Percentiles rank a stretch among this genome's conserved stretches.
Conservation (phyloP, 371 early-diverging fungal species). For the Umbelopsis sp. region DNA sequence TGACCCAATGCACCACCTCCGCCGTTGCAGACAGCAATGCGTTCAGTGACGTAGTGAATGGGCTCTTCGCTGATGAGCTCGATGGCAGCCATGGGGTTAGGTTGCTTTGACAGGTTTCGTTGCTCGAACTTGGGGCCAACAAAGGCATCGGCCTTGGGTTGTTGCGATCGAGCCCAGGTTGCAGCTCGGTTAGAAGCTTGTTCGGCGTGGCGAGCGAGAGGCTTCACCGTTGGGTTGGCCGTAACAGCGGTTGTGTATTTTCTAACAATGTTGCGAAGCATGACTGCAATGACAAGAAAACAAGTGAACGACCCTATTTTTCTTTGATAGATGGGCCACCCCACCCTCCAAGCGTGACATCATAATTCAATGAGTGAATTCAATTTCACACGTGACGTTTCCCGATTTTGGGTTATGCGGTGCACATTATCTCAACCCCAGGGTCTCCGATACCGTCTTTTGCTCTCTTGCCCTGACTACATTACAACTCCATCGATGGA, state of each 20-base stretch:
- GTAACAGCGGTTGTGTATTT: slow-evolving; percentile 36
- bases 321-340: neutral
- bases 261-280: slow-evolving; percentile 12
- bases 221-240: slow-evolving; percentile 41
- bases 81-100: slow-evolving; percentile 89
- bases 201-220: slow-evolving; percentile 37
- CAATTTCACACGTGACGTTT: no score
- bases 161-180: slow-evolving; percentile 82
- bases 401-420: no score
- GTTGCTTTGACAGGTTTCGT: slow-evolving; percentile 85
- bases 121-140: slow-evolving; percentile 91
- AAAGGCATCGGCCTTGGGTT: slow-evolving; percentile 71
- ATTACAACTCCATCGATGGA: neutral
- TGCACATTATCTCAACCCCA: no score
- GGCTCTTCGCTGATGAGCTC: slow-evolving; percentile 92
- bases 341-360: no score
- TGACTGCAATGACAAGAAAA: neutral
- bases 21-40: slow-evolving; percentile 88
- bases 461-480: neutral
- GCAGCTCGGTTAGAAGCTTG: slow-evolving; percentile 79
- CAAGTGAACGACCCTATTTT: neutral
- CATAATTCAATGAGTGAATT: no score
- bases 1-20: slow-evolving; percentile 94
- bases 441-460: no score
- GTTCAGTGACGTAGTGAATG: slow-evolving; percentile 71